Percentiles rank a stretch among this genome's conserved stretches.
These are phyloP conservation scores for Musa itinerans DNA, from an alignment of 176 grass and related monocot genomes.

Conservation along the genomic window DNA sequence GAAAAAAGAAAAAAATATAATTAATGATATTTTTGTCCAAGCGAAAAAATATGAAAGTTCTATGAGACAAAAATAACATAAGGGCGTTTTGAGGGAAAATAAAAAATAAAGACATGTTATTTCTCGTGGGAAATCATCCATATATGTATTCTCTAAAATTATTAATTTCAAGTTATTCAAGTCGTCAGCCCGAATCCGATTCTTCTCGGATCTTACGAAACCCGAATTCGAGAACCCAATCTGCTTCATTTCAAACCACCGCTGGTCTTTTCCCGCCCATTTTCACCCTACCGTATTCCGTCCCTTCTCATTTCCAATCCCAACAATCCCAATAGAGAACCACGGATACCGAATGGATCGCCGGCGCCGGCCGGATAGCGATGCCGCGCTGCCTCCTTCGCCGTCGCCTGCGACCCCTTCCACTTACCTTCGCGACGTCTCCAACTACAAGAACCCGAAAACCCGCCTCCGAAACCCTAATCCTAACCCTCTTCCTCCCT, in stretches of 20 bases:
- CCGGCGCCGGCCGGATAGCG: slow-evolving; percentile 27
- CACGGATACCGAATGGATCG: slow-evolving; percentile 4
- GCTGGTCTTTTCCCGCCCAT: not conserved
- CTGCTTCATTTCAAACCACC: slow-evolving; percentile 11
- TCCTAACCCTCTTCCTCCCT: slow-evolving; percentile 2
- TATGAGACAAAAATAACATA: no score
- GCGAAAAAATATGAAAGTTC: no score
- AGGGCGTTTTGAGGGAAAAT: no score
- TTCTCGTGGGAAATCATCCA: no score
- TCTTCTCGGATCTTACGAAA: no score
- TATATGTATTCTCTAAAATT: no score
- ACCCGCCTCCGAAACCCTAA: slow-evolving; percentile 27
- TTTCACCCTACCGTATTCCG: slow-evolving; percentile 7
- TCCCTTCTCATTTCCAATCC: not conserved
- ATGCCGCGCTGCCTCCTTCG: slow-evolving; percentile 5
- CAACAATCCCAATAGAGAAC: not conserved
- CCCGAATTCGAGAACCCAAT: not conserved
- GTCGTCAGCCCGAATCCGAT: no score
- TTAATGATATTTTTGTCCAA: no score
- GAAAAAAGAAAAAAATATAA: no score
- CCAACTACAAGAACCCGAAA: slow-evolving; percentile 43
- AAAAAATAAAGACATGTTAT: no score
- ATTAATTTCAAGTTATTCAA: no score
- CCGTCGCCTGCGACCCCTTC: slow-evolving; percentile 5
- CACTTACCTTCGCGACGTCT: slow-evolving; percentile 28